A percentile compares a stretch with the other conserved stretches of the same genome.
Conservation (phyloP, 371 early-diverging fungal genomes). For the Batkoa obscura region DNA sequence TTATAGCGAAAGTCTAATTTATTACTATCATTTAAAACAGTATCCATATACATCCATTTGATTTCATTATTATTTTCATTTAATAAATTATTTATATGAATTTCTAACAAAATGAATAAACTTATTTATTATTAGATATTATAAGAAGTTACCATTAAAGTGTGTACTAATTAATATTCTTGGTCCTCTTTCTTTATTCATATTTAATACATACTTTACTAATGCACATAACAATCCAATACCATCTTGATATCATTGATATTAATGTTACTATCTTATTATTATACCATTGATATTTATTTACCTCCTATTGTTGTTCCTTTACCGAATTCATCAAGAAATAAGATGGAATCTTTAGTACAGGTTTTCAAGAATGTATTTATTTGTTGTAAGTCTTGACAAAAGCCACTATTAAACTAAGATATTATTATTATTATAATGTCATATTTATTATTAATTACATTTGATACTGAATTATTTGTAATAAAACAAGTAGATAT, state of each 20-base stretch:
- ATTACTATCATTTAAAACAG: neutral
- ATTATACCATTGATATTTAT: neutral
- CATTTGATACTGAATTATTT: neutral
- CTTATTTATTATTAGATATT: neutral
- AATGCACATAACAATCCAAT: conserved; percentile 5
- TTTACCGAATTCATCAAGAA: conserved; percentile 6
- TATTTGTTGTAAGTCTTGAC: conserved; percentile 4
- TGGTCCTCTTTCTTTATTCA: neutral
- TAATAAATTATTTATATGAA: neutral
- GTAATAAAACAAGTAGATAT: neutral
- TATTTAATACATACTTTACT: neutral
- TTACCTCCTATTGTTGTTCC: conserved; percentile 2
- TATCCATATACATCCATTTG: neutral
- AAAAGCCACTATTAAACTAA: neutral
- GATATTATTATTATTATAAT: too few relatives aligned
- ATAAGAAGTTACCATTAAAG: conserved; percentile 2
- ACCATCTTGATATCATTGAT: neutral
- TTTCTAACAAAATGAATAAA: too few relatives aligned
- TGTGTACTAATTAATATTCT: neutral
- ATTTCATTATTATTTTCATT: neutral
- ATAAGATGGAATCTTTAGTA: neutral
- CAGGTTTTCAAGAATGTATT: neutral
- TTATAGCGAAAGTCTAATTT: neutral
- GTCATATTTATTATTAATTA: neutral
- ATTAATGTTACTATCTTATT: neutral